Conservation (phyloP, 2,329 filamentous ascomycete species). For the Colletotrichum eleusines region DNA sequence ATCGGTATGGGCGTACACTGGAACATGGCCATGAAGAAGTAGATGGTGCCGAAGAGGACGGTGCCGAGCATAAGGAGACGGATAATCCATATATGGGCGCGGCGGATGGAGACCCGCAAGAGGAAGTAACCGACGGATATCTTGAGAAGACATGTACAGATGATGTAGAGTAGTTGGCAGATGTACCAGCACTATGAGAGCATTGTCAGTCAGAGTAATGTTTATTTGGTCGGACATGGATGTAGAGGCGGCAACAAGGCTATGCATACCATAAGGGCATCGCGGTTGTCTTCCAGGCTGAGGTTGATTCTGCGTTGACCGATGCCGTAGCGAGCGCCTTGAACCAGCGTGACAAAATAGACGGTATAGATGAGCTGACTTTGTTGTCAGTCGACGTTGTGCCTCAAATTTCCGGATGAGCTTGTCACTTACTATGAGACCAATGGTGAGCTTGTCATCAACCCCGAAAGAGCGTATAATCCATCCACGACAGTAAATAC, state of each 20-base stretch:
- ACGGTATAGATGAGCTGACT: constrained; percentile 44
- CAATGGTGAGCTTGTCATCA: constrained; percentile 52
- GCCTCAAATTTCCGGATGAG: neutral
- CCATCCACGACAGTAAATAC: constrained; percentile 50
- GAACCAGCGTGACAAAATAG: constrained; percentile 45
- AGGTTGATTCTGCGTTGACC: constrained; percentile 46
- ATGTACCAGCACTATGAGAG: constrained; percentile 53
- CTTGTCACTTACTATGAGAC: constrained; percentile 46
- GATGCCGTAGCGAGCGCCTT: constrained; percentile 48
- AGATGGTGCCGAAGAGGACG: constrained; percentile 52
- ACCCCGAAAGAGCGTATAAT: constrained; percentile 49
- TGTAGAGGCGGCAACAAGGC: neutral
- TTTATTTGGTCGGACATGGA: neutral
- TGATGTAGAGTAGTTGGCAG: constrained; percentile 57
- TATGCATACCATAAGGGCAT: constrained; percentile 50
- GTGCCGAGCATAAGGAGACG: constrained; percentile 52
- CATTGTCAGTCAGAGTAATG: constrained; percentile 6
- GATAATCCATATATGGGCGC: constrained; percentile 51
- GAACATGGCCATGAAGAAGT: constrained; percentile 57
- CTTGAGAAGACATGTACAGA: constrained; percentile 51
- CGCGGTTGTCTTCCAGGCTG: constrained; percentile 40
- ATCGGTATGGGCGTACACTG: constrained; percentile 55
- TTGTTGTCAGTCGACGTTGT: constrained; percentile 21
- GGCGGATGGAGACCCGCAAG: constrained; percentile 54
- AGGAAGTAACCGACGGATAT: constrained; percentile 58